Conservation (phyloP, 1,284 basidiomycete genomes). For the Peniophora sp. region DNA sequence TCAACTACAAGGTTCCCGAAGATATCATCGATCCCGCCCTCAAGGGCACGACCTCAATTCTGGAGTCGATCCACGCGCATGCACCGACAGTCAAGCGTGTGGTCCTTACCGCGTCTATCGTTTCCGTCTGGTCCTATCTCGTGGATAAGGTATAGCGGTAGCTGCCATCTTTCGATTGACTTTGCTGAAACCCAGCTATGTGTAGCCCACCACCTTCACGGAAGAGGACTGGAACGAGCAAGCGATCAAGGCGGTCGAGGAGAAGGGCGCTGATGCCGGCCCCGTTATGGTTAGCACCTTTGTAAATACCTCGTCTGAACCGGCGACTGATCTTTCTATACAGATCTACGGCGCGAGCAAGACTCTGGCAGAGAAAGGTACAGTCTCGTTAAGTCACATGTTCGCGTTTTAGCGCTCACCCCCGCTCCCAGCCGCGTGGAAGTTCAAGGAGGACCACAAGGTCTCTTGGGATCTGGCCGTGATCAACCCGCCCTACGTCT, state of each 20-base stretch:
- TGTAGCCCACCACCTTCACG: background rate
- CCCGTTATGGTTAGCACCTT: background rate
- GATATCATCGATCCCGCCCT: conserved; percentile 27
- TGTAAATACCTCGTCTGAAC: no score
- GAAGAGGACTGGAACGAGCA: conserved; percentile 8
- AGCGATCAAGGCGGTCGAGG: conserved; percentile 6
- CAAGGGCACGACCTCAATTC: conserved; percentile 31
- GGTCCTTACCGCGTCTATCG: conserved; percentile 13
- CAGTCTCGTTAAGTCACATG: background rate
- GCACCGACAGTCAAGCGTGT: conserved; percentile 11
- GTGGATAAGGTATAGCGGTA: background rate
- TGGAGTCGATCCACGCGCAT: conserved; percentile 16
- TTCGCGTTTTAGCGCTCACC: background rate
- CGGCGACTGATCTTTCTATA: background rate
- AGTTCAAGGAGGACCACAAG: conserved; percentile 14
- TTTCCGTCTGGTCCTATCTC: conserved; percentile 3
- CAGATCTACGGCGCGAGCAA: conserved; percentile 13
- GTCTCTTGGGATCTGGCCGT: conserved; percentile 8
- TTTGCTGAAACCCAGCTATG: no score
- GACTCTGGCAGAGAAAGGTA: conserved; percentile 10
- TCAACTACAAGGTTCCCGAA: background rate
- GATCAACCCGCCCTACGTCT: conserved; percentile 5
- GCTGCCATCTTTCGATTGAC: no score
- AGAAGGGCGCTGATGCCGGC: conserved; percentile 4
- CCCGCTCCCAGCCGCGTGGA: conserved; percentile 12